These are phyloP conservation scores for Leccinum rimulosum DNA, from an alignment of 768 basidiomycete species.

Conservation along the genomic window DNA sequence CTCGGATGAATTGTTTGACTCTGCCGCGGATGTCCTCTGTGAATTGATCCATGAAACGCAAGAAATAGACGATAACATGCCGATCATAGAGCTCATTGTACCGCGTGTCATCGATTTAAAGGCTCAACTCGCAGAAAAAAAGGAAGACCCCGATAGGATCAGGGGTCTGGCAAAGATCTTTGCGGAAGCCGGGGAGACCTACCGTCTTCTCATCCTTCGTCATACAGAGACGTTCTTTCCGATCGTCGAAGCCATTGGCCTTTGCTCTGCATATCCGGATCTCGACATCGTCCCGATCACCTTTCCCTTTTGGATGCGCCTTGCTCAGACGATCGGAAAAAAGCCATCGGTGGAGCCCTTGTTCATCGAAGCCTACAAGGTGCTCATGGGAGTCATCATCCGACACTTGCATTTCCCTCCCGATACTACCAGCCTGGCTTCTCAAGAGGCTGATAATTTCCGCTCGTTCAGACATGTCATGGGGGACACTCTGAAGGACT, in stretches of 20 bases:
- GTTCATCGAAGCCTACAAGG: conserved; percentile 78
- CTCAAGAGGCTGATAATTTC: conserved; percentile 92
- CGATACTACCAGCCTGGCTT: conserved; percentile 59
- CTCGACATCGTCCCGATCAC: conserved; percentile 97
- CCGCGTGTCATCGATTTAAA: conserved; percentile 79
- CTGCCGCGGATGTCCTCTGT: conserved; percentile 88
- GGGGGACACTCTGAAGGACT: conserved; percentile 99
- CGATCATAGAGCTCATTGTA: conserved; percentile 82
- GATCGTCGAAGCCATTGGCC: conserved; percentile 90
- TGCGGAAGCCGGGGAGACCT: conserved; percentile 97
- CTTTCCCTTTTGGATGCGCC: conserved; percentile 97
- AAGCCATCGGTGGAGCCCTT: conserved; percentile 67
- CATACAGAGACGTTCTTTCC: conserved; percentile 94
- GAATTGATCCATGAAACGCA: conserved; percentile 98
- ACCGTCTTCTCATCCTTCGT: conserved; percentile 81
- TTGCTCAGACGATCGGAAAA: conserved; percentile 87
- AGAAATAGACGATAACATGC: conserved; percentile 92
- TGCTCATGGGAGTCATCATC: conserved; percentile 84
- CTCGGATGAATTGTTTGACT: conserved; percentile 87
- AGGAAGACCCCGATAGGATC: conserved; percentile 84
- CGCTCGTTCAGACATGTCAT: conserved; percentile 95
- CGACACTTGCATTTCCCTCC: conserved; percentile 87
- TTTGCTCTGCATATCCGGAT: conserved; percentile 89
- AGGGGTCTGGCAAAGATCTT: conserved; percentile 89
- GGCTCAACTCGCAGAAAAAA: conserved; percentile 53